Conservation (phyloP, 1,139 yeast genomes). For the Debaryomyces psychrophilus region DNA sequence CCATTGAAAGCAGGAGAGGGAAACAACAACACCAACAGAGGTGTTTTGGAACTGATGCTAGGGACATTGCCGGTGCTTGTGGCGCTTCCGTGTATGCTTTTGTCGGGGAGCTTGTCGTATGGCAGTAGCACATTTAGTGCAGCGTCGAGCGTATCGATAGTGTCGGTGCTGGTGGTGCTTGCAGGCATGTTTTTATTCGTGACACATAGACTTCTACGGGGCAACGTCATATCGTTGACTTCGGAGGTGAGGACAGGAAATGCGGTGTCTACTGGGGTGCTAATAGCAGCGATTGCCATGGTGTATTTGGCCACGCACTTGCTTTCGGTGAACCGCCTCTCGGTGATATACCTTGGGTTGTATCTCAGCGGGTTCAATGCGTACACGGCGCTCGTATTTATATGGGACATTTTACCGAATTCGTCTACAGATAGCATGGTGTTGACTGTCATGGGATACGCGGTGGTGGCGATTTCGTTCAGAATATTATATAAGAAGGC, state of each 20-base stretch:
- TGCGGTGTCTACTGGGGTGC: not conserved
- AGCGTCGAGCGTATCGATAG: not conserved
- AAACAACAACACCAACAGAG: not conserved
- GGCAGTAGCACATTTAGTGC: conserved; percentile 8
- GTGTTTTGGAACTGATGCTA: conserved; percentile 14
- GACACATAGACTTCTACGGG: conserved; percentile 17
- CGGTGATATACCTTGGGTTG: conserved; percentile 31
- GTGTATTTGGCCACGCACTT: conserved; percentile 21
- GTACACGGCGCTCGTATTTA: conserved; percentile 29
- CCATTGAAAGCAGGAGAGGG: not conserved
- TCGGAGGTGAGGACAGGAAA: not conserved
- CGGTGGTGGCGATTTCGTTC: conserved; percentile 21
- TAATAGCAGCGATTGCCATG: conserved; percentile 11
- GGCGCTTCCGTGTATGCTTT: conserved; percentile 30
- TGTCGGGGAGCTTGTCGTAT: conserved; percentile 24
- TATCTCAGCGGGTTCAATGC: conserved; percentile 31
- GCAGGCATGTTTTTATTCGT: conserved; percentile 21
- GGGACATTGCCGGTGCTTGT: conserved; percentile 34
- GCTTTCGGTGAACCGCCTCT: conserved; percentile 26
- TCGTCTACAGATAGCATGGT: conserved; percentile 2
- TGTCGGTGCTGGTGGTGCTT: conserved; percentile 17
- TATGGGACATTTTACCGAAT: conserved; percentile 15
- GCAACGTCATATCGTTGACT: conserved; percentile 12
- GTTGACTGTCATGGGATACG: conserved; percentile 23
- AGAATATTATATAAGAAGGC: conserved; percentile 19